Conservation (phyloP, 768 basidiomycete genomes). For the Strobilomyces confusus region DNA sequence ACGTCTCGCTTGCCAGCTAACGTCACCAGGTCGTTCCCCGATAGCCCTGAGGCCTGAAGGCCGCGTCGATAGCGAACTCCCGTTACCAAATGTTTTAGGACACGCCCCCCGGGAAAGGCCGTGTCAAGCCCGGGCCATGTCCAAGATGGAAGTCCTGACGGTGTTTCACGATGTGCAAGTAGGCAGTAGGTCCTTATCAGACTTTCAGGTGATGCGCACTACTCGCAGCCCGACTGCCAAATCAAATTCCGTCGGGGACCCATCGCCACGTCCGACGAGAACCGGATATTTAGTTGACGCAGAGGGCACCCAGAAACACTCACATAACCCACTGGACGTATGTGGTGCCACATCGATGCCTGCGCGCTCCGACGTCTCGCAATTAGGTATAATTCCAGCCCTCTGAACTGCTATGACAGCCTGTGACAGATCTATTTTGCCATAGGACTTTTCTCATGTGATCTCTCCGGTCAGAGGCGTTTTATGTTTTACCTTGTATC, state of each 20-base stretch:
- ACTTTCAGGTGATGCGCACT: not conserved
- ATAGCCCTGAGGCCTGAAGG: not conserved
- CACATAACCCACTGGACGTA: not conserved
- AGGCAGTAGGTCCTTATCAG: not conserved
- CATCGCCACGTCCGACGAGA: not conserved
- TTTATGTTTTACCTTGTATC: not conserved
- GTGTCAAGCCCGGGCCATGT: too few relatives aligned
- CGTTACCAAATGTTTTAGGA: not conserved
- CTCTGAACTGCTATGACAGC: not conserved
- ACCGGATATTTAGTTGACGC: not conserved
- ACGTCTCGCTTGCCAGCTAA: slow-evolving; percentile 14
- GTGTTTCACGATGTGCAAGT: not conserved
- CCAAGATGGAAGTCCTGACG: not conserved
- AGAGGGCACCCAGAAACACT: not conserved
- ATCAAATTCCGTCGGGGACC: not conserved
- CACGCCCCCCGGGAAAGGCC: not conserved
- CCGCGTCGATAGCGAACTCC: not conserved
- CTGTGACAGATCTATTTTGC: not conserved
- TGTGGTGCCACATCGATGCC: not conserved
- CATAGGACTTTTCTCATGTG: not conserved
- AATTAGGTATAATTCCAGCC: not conserved
- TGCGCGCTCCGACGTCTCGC: not conserved
- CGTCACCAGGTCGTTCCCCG: slow-evolving; percentile 11
- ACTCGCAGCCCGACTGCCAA: not conserved
- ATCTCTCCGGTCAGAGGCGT: not conserved